phyloP scores from a whole-genome alignment of 192 early-diverging fungal genomes.

The Mortierella alpina region DNA sequence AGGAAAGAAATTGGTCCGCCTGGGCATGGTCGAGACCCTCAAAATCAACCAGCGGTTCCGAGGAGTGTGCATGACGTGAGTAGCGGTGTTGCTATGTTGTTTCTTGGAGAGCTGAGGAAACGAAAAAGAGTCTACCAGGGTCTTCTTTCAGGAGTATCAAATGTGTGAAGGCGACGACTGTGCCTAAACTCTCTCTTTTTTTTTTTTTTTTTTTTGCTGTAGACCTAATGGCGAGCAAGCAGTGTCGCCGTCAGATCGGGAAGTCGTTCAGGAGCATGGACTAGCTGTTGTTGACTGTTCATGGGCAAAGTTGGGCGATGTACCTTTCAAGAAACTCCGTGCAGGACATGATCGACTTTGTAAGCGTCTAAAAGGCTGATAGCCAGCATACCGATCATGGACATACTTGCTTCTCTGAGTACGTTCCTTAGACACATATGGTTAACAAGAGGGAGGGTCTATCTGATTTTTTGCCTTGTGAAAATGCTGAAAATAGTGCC shows the following conservation, averaged over 20 bases:
- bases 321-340: slow-evolving; percentile 91
- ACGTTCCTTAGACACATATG: background rate
- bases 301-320: slow-evolving; percentile 94
- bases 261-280: slow-evolving; percentile 81
- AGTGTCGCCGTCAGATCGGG: slow-evolving; percentile 87
- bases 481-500: slow-evolving; percentile 69
- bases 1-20: slow-evolving; percentile 87
- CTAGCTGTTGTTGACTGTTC: slow-evolving; percentile 97
- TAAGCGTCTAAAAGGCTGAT: slow-evolving; percentile 50
- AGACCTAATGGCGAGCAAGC: slow-evolving; percentile 88
- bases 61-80: slow-evolving; percentile 86
- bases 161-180: background rate
- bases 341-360: slow-evolving; percentile 86
- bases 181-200: background rate
- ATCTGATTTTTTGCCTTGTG: background rate
- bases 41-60: slow-evolving; percentile 87
- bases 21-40: slow-evolving; percentile 82
- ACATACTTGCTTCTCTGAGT: background rate
- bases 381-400: background rate
- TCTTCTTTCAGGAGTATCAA: too few species aligned
- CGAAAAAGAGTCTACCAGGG: background rate
- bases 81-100: background rate
- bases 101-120: background rate
- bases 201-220: background rate
- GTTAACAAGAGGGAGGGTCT: background rate